Evolutionary conservation across 148 eudicot species (phyloP).

Genomic region (Camellia sinensis): DNA sequence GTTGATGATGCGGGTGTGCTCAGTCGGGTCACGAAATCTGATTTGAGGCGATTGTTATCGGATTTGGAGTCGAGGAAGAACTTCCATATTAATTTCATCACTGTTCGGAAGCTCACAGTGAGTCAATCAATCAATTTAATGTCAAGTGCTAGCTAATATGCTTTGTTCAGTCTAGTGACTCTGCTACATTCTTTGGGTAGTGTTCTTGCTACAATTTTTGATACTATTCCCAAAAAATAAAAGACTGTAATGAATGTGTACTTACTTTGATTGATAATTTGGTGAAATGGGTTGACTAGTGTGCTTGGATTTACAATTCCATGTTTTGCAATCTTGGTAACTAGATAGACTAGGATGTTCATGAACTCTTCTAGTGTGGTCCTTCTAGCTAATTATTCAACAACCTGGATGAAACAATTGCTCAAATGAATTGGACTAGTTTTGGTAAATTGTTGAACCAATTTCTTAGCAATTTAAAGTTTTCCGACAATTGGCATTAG

Average conservation of each 20-base stretch:
- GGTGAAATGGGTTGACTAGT: not conserved
- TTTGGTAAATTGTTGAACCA: not conserved
- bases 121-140: constrained; percentile 18
- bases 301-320: not conserved
- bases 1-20: constrained; percentile 98
- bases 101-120: constrained; percentile 90
- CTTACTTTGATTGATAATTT: not conserved
- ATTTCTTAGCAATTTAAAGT: too few species aligned
- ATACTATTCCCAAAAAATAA: not conserved
- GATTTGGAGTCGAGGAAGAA: constrained; percentile 95
- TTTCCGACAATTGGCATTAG: too few species aligned
- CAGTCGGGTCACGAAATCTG: constrained; percentile 79
- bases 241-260: not conserved
- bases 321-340: not conserved
- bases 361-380: not conserved
- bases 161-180: not conserved
- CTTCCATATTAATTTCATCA: constrained; percentile 67
- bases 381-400: too few species aligned
- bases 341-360: not conserved
- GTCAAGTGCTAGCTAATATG: not conserved
- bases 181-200: not conserved
- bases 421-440: not conserved
- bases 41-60: constrained; percentile 72
- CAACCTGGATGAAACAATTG: not conserved
- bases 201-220: not conserved